These are phyloP conservation scores for Penicillium rolfsii DNA, from an alignment of 2,329 filamentous ascomycete species.

Conservation along the genomic window DNA sequence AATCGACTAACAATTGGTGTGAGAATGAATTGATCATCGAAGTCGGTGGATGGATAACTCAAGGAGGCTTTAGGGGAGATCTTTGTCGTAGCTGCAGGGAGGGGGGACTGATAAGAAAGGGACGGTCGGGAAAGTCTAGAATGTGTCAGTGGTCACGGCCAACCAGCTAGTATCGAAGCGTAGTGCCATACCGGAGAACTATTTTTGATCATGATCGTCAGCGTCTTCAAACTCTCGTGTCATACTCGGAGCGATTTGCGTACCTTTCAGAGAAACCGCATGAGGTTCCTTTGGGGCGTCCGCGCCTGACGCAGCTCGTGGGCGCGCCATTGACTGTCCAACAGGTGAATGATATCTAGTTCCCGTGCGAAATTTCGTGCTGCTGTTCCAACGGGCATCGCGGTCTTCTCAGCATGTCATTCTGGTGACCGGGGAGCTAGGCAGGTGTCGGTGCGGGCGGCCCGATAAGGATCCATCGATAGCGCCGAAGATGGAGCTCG, in stretches of 20 bases:
- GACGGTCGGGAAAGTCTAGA: slow-evolving; percentile 73
- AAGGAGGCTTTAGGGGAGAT: slow-evolving; percentile 69
- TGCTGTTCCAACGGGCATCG: slow-evolving; percentile 11
- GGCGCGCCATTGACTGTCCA: slow-evolving; percentile 44
- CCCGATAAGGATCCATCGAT: slow-evolving; percentile 21
- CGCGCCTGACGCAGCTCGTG: slow-evolving; percentile 47
- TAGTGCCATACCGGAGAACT: slow-evolving; percentile 41
- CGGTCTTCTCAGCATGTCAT: slow-evolving; percentile 20
- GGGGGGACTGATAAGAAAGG: slow-evolving; percentile 50
- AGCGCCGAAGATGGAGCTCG: slow-evolving; percentile 20
- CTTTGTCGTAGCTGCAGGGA: slow-evolving; percentile 51
- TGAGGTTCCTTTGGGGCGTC: slow-evolving; percentile 70
- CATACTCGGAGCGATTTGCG: slow-evolving; percentile 14
- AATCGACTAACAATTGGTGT: slow-evolving; percentile 53
- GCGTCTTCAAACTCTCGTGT: slow-evolving; percentile 8
- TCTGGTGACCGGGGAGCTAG: slow-evolving; percentile 13
- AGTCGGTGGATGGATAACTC: slow-evolving; percentile 64
- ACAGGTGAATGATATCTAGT: neutral
- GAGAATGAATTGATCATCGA: slow-evolving; percentile 58
- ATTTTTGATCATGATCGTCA: slow-evolving; percentile 29
- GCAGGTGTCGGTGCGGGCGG: slow-evolving; percentile 7
- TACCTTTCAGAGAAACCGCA: slow-evolving; percentile 74
- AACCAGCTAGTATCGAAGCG: slow-evolving; percentile 3
- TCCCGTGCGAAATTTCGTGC: neutral
- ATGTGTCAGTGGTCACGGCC: slow-evolving; percentile 17